These are phyloP conservation scores for Paramecium sonneborni DNA, from an alignment of 73 alveolate genomes.

Conservation along the genomic window DNA sequence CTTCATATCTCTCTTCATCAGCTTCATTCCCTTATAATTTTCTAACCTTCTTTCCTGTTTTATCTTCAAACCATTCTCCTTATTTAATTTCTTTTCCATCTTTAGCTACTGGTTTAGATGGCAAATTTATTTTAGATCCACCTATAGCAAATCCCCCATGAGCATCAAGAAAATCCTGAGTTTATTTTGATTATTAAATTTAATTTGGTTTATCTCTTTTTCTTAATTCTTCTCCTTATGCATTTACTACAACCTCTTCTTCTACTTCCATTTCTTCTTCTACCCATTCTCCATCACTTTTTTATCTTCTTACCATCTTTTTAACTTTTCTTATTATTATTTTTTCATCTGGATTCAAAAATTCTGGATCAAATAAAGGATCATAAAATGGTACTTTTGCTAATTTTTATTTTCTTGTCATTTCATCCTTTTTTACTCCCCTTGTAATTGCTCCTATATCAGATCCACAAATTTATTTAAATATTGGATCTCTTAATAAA, in stretches of 20 bases:
- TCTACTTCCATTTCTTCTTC: slow-evolving; percentile 69
- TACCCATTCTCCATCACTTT: slow-evolving; percentile 65
- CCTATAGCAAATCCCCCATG: slow-evolving; percentile 71
- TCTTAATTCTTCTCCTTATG: slow-evolving; percentile 53
- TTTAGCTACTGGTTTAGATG: slow-evolving; percentile 55
- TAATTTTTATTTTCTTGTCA: slow-evolving; percentile 50
- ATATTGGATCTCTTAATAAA: slow-evolving; percentile 64
- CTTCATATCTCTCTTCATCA: slow-evolving; percentile 56
- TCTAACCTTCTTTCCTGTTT: slow-evolving; percentile 41
- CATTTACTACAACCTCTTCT: slow-evolving; percentile 64
- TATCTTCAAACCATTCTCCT: slow-evolving; percentile 63
- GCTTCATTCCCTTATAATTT: slow-evolving; percentile 62
- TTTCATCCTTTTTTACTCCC: slow-evolving; percentile 59
- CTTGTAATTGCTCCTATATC: slow-evolving; percentile 55
- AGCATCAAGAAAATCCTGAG: slow-evolving; percentile 36
- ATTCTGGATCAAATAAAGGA: slow-evolving; percentile 66
- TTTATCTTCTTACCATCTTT: slow-evolving; percentile 59
- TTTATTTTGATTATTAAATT: slow-evolving; percentile 13
- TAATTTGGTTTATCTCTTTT: slow-evolving; percentile 57
- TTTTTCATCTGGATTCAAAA: slow-evolving; percentile 56
- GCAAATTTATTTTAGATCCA: slow-evolving; percentile 62
- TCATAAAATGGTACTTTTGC: slow-evolving; percentile 52
- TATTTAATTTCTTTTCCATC: slow-evolving; percentile 58
- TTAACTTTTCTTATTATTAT: slow-evolving; percentile 58
- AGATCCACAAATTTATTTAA: slow-evolving; percentile 55